Evolutionary conservation across 192 early-diverging fungal species (phyloP).

Genomic region (Pilaira anomala): DNA sequence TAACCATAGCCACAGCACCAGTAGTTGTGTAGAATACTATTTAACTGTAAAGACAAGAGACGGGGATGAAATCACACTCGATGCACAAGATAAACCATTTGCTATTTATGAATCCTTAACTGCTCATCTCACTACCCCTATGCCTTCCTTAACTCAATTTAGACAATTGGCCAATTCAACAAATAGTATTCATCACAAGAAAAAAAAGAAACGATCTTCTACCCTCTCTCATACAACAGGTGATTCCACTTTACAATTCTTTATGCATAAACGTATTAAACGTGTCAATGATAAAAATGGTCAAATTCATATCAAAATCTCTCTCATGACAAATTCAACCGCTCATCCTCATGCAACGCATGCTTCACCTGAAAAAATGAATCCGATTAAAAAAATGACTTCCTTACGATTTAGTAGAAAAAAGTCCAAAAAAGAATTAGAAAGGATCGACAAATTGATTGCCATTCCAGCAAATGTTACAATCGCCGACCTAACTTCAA

Average conservation of each 20-base stretch:
- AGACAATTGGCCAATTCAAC: slow-evolving; percentile 8
- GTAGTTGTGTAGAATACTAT: slow-evolving; percentile 39
- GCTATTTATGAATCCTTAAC: slow-evolving; percentile 47
- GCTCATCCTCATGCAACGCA: background rate
- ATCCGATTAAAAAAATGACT: slow-evolving; percentile 12
- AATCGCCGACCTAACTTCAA: slow-evolving; percentile 40
- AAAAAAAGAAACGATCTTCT: background rate
- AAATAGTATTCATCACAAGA: background rate
- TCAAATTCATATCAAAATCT: slow-evolving; percentile 24
- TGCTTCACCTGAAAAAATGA: background rate
- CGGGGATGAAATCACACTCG: slow-evolving; percentile 39
- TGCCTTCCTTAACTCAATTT: slow-evolving; percentile 42
- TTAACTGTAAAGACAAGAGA: slow-evolving; percentile 45
- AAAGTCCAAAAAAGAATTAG: slow-evolving; percentile 13
- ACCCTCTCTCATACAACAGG: too few species aligned
- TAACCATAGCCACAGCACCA: slow-evolving; percentile 12
- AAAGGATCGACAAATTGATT: slow-evolving; percentile 36
- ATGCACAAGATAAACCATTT: slow-evolving; percentile 44
- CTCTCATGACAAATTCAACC: background rate
- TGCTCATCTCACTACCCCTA: slow-evolving; percentile 39
- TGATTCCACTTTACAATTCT: slow-evolving; percentile 33
- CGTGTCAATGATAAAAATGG: slow-evolving; percentile 25
- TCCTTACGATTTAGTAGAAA: slow-evolving; percentile 7
- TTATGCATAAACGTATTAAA: slow-evolving; percentile 44
- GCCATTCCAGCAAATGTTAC: slow-evolving; percentile 38